Base-by-base conservation (phyloP, 1,139 yeast genomes). In the Saccharomyces hybrid region DNA sequence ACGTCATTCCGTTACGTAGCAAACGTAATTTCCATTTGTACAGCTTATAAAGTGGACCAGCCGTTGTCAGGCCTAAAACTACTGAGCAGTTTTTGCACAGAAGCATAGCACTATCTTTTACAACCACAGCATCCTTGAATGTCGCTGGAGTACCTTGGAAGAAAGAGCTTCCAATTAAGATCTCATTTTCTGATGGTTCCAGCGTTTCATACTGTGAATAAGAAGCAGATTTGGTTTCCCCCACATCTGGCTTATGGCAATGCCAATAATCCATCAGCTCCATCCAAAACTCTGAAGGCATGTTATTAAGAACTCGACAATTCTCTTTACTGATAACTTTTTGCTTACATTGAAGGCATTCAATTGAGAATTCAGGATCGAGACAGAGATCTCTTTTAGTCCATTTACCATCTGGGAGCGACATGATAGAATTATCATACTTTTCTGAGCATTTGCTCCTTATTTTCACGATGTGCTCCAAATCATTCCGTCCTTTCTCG, bases 201-300 rank as follows among this genome's bases (percentile, higher is more conserved):
- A 67, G 51, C 9, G 58, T 50, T 16, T 55, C 59, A 26, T 58
- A 62, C 11, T 55, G 57, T 11, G 47, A 42, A 1, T 52, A 49
- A 42, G 49, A 23, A 23, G 1, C 23, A 19, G 1, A 27, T 25
- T 47, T 23, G 52, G 52, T 26, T 51, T 52, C 38, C 52, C 13
- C 62, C 42, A 73, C 69, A 25, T 75, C 74, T 0, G 99, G 98
- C 66, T 90, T 90, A 68, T 93, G 98, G 67, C 99, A 93, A 69
- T 93, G 98, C 99, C 99, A 93, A 60, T 86, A 87, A 58, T 93
- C 98, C 96, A 93, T 87, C 79, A 93, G 75, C 67, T 93, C 99
- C 11, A 87, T 82, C 99, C 99, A 93, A 54, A 83, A 76, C 63
- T 90, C 97, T 1, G 96, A 86, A 0, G 99, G 99, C 84, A 91